Conservation (phyloP, 108 stramenopile genomes). For the Stephanodiscus triporus region DNA sequence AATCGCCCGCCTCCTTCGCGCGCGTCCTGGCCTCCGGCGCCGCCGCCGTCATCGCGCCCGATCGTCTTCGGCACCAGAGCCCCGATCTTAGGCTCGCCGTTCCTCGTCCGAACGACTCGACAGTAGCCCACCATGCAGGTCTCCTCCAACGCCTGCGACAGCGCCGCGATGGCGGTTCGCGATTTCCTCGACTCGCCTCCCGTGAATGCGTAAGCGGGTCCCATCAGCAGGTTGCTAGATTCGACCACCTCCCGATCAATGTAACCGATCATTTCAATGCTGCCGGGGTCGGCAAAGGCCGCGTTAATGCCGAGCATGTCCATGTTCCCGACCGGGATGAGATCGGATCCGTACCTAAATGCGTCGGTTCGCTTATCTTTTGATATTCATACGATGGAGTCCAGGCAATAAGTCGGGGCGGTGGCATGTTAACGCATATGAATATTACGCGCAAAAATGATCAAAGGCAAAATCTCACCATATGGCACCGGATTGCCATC, state of each 20-base stretch:
- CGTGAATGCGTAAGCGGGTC: constrained; percentile 67
- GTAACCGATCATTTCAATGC: constrained; percentile 80
- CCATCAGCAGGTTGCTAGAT: constrained; percentile 55
- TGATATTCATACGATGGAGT: neutral
- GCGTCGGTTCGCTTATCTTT: constrained; percentile 52
- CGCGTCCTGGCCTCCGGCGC: neutral
- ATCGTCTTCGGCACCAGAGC: constrained; percentile 67
- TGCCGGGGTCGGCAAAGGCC: constrained; percentile 38
- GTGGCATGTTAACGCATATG: neutral
- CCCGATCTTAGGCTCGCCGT: constrained; percentile 72
- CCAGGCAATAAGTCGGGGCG: neutral
- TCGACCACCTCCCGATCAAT: constrained; percentile 25
- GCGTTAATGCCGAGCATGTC: constrained; percentile 72
- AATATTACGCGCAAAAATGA: neutral
- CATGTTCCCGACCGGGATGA: constrained; percentile 70
- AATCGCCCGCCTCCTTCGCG: constrained; percentile 14
- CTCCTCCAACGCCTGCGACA: constrained; percentile 68
- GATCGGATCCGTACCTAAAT: constrained; percentile 71
- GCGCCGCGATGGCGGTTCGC: constrained; percentile 68
- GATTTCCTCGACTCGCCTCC: constrained; percentile 66
- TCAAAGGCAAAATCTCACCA: constrained; percentile 3
- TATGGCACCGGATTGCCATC: constrained; percentile 44
- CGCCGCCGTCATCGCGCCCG: neutral
- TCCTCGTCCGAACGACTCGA: constrained; percentile 68
- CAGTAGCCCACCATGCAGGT: constrained; percentile 63